These are phyloP conservation scores for Bipolaris cookei DNA, from an alignment of 2,329 filamentous ascomycete species.

Conservation along the genomic window DNA sequence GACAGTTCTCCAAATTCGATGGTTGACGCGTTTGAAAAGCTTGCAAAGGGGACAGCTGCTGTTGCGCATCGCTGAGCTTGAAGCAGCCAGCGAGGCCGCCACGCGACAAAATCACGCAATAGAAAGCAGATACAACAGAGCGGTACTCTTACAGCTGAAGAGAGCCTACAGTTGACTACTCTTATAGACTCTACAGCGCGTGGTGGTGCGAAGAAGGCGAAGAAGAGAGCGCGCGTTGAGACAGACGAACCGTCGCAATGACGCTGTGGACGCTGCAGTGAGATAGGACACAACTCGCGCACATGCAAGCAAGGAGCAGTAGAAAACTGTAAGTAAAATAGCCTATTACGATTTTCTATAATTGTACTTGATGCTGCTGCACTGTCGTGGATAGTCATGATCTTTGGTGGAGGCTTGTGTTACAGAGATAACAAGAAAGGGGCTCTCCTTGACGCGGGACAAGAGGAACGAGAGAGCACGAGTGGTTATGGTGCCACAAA, in stretches of 20 bases:
- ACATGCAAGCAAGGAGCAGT: neutral
- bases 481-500: too few relatives aligned
- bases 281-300: neutral
- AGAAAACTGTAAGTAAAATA: conserved; percentile 1
- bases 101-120: conserved; percentile 4
- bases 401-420: conserved; percentile 1
- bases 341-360: conserved; percentile 1
- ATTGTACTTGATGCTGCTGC: neutral
- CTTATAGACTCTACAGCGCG: conserved; percentile 18
- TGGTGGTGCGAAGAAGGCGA: conserved; percentile 15
- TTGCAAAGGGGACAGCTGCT: too few relatives aligned
- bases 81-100: conserved; percentile 8
- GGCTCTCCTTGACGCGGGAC: too few relatives aligned
- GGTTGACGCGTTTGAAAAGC: neutral
- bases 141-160: conserved; percentile 4
- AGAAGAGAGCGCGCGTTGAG: too few relatives aligned
- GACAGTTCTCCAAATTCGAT: too few relatives aligned
- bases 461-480: too few relatives aligned
- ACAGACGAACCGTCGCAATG: neutral
- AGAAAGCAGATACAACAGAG: conserved; percentile 8
- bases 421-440: too few relatives aligned
- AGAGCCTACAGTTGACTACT: conserved; percentile 7
- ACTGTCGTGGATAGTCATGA: neutral
- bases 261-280: neutral
- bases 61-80: too few relatives aligned